phyloP scores from a whole-genome alignment of 768 basidiomycete species.

The Leccinum variicolor region DNA sequence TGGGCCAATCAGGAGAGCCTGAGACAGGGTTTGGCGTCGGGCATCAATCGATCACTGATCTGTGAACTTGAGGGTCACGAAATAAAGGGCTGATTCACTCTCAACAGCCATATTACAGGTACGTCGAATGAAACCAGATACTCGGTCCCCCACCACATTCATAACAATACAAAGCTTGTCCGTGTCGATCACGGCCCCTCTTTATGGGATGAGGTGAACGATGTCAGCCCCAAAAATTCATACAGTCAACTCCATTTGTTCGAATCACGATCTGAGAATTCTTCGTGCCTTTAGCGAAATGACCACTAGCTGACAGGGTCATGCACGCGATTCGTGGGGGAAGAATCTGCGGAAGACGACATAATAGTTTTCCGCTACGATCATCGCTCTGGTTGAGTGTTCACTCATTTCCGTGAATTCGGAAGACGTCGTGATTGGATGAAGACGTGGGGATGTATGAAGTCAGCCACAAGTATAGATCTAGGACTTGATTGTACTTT shows the following conservation, averaged over 20 bases:
- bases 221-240: not conserved
- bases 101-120: not conserved
- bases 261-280: not conserved
- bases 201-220: not conserved
- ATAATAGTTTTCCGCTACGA: not conserved
- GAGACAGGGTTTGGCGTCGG: not conserved
- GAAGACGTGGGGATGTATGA: not conserved
- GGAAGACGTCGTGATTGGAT: not conserved
- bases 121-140: not conserved
- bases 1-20: not conserved
- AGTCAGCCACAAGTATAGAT: not conserved
- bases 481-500: not conserved
- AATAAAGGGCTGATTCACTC: not conserved
- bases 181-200: not conserved
- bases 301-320: not conserved
- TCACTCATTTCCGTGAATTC: conserved; percentile 7
- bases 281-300: not conserved
- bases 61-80: not conserved
- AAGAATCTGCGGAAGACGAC: too few relatives aligned
- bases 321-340: not conserved
- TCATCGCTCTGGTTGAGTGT: not conserved
- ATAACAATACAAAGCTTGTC: not conserved
- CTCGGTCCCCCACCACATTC: not conserved
- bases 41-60: not conserved
- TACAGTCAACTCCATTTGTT: not conserved